These are phyloP conservation scores for Beauveria sp. DNA, from an alignment of 2,329 filamentous ascomycete species.

Conservation along the genomic window DNA sequence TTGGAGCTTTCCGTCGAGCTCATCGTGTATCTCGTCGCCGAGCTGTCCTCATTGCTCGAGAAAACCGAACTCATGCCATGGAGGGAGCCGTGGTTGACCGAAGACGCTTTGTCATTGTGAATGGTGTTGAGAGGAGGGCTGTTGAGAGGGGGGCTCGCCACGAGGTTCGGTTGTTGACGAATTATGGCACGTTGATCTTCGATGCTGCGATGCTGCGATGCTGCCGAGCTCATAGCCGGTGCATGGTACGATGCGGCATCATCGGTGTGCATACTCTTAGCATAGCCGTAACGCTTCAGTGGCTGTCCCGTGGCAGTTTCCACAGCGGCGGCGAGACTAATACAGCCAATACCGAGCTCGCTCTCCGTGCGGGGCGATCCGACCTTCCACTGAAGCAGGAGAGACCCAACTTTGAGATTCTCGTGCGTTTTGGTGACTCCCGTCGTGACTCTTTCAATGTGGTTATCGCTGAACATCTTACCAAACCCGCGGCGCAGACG, in stretches of 20 bases:
- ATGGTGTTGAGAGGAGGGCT: constrained; percentile 2
- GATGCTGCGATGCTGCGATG: constrained; percentile 11
- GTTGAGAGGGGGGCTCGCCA: constrained; percentile 3
- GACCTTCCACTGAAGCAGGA: constrained; percentile 59
- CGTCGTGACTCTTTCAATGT: constrained; percentile 51
- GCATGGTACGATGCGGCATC: background rate
- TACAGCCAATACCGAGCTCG: constrained; percentile 58
- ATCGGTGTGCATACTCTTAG: constrained; percentile 12
- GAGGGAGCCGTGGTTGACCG: constrained; percentile 13
- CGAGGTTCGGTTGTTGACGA: background rate
- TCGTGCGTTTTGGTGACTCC: constrained; percentile 53
- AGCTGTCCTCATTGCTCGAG: background rate
- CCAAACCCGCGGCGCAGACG: constrained; percentile 54
- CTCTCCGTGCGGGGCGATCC: constrained; percentile 51
- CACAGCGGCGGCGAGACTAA: constrained; percentile 50
- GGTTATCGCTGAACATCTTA: constrained; percentile 54
- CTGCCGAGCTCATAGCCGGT: background rate
- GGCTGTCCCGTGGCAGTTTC: constrained; percentile 38
- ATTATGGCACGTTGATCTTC: constrained; percentile 7
- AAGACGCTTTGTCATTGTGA: constrained; percentile 1
- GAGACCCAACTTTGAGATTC: constrained; percentile 54
- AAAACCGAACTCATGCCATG: constrained; percentile 10
- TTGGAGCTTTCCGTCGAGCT: background rate
- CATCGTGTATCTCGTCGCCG: background rate
- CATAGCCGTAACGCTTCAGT: constrained; percentile 14